These are phyloP conservation scores for Kazachstania taianensis DNA, from an alignment of 805 yeast species.

Conservation along the genomic window DNA sequence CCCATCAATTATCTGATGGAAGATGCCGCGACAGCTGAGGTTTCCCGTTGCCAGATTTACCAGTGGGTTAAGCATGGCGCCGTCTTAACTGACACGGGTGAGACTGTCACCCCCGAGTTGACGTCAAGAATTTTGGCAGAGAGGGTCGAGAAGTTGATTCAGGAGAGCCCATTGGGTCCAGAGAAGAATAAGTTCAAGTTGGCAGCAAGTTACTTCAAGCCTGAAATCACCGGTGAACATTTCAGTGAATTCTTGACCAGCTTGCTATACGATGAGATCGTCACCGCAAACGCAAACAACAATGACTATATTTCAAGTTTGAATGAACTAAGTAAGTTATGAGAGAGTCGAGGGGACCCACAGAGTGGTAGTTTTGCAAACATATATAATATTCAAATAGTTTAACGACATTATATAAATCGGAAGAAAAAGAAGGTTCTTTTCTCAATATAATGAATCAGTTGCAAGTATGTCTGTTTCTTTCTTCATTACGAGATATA, in stretches of 20 bases:
- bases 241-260: conserved; percentile 73
- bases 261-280: conserved; percentile 56
- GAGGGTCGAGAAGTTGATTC: conserved; percentile 45
- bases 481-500: no score
- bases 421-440: no score
- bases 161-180: conserved; percentile 31
- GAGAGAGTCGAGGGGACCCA: no score
- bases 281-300: conserved; percentile 14
- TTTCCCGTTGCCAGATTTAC: conserved; percentile 69
- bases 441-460: no score
- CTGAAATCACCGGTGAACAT: conserved; percentile 61
- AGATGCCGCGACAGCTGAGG: conserved; percentile 87
- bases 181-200: conserved; percentile 51
- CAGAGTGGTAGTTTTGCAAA: no score
- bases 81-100: conserved; percentile 46
- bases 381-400: no score
- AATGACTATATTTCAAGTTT: conserved; percentile 4
- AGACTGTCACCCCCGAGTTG: conserved; percentile 48
- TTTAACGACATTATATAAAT: no score
- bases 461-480: no score
- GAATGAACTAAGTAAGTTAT: conserved; percentile 3
- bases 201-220: conserved; percentile 63
- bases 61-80: conserved; percentile 77
- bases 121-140: conserved; percentile 48
- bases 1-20: conserved; percentile 82